These are phyloP conservation scores for Globisporangium nodosum DNA, from an alignment of 352 stramenopile species.

Conservation along the genomic window DNA sequence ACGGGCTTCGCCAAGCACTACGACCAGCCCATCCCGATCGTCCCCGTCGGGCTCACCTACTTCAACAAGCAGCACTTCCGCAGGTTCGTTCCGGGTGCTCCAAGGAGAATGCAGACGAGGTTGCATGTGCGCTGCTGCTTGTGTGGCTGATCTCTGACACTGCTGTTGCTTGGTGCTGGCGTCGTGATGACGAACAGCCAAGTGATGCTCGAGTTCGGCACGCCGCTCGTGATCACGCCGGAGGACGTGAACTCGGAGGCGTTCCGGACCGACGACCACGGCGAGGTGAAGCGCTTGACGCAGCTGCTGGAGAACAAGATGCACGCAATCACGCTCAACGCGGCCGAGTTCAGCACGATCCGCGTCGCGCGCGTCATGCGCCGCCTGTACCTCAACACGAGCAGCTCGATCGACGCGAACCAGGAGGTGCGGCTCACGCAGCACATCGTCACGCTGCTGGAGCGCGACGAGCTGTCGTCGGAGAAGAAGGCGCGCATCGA, in stretches of 20 bases:
- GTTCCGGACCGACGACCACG: constrained; percentile 27
- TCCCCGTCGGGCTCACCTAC: constrained; percentile 71
- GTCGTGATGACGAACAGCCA: constrained; percentile 20
- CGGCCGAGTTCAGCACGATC: constrained; percentile 61
- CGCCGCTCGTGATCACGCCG: constrained; percentile 41
- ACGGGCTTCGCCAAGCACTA: constrained; percentile 67
- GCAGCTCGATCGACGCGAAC: constrained; percentile 54
- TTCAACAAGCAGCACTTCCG: constrained; percentile 83
- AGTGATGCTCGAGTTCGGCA: constrained; percentile 67
- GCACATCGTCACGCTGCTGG: constrained; percentile 72
- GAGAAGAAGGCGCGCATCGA: constrained; percentile 31
- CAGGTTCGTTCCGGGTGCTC: constrained; percentile 13
- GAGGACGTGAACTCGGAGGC: constrained; percentile 25
- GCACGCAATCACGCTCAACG: constrained; percentile 54
- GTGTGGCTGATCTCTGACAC: not conserved
- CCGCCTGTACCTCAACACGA: constrained; percentile 60
- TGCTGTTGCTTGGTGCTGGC: not conserved
- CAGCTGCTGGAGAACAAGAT: constrained; percentile 30
- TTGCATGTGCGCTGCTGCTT: not conserved
- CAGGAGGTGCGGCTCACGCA: constrained; percentile 73
- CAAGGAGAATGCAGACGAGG: too few species aligned
- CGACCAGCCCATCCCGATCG: constrained; percentile 60
- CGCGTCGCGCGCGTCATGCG: constrained; percentile 54
- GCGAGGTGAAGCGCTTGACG: constrained; percentile 40
- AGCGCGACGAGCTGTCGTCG: constrained; percentile 21